A percentile compares a stretch with the other conserved stretches of the same genome.
phyloP scores from a whole-genome alignment of 2,329 filamentous ascomycete species.

The Verticillium albo-atrum region DNA sequence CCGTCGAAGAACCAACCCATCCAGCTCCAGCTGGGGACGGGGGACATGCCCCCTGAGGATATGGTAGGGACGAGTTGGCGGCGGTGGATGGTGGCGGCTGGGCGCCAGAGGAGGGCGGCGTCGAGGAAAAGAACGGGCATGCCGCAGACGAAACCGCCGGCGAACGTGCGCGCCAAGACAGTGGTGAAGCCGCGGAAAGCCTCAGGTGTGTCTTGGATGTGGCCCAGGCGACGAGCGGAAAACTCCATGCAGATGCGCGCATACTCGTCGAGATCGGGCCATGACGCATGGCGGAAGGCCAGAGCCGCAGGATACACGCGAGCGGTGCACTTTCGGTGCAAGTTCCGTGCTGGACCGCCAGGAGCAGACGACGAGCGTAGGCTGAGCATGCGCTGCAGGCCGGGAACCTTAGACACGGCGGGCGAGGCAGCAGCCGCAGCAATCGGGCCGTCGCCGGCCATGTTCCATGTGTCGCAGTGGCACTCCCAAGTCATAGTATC shows the following conservation, averaged over 20 bases:
- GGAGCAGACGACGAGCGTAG: neutral
- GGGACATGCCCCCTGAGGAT: slow-evolving; percentile 9
- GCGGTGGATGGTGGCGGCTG: slow-evolving; percentile 35
- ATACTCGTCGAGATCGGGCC: slow-evolving; percentile 42
- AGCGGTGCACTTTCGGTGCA: slow-evolving; percentile 20
- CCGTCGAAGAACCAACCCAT: slow-evolving; percentile 44
- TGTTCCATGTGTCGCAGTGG: slow-evolving; percentile 38
- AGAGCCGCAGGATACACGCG: slow-evolving; percentile 25
- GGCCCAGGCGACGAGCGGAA: slow-evolving; percentile 31
- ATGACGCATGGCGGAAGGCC: slow-evolving; percentile 34
- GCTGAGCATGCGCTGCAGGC: slow-evolving; percentile 2
- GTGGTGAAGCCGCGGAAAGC: slow-evolving; percentile 39
- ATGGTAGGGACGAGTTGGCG: slow-evolving; percentile 27
- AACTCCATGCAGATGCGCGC: slow-evolving; percentile 39
- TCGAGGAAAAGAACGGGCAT: slow-evolving; percentile 43
- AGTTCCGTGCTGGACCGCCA: slow-evolving; percentile 15
- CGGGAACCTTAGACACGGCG: neutral
- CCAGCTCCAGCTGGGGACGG: slow-evolving; percentile 41
- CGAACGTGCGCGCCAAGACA: slow-evolving; percentile 34
- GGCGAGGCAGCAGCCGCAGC: neutral
- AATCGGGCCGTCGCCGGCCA: neutral
- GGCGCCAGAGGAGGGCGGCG: slow-evolving; percentile 38
- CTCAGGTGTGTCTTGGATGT: slow-evolving; percentile 35
- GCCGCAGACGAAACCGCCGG: slow-evolving; percentile 38
- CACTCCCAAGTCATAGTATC: slow-evolving; percentile 40